Evolutionary conservation across 2,329 filamentous ascomycete species (phyloP), one percentile per base, ranked within the genome.

Genomic region (Venturia pyrina): DNA sequence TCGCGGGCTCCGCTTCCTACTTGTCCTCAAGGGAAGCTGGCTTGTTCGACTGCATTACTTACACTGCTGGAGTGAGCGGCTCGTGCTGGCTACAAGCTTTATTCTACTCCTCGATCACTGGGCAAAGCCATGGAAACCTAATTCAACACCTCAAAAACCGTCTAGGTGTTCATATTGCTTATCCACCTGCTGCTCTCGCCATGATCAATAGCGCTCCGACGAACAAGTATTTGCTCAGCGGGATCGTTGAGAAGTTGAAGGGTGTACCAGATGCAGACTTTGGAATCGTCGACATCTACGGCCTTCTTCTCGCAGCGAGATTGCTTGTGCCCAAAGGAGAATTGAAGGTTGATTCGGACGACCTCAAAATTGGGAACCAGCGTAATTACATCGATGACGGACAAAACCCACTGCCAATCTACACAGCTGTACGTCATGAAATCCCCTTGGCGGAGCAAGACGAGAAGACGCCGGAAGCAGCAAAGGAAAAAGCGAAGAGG

Each of bases 1-100:
- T 98, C 21, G 93, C 95, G 1, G 93, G 93, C 3, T 88, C 92
- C 0, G 93, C 93, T 0, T 97, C 93, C 0, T 88, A 96, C 68
- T 81, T 95, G 11, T 93, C 92, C 3, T 84, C 91, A 0, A 86
- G 91, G 67, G 89, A 97, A 74, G 89, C 90, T 66, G 95, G 95
- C 0, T 80, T 99, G 0, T 96, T 96, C 74, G 93, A 97, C 76
- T 98, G 95, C 74, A 84, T 91, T 13, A 98, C 93, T 1, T 99
- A 99, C 73, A 96, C 92, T 0, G 91, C 93, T 5, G 95, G 95
- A 0, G 95, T 99, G 62, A 97, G 92, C 73, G 95, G 95, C 0
- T 96, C 90, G 69, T 98, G 95, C 75, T 99, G 95, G 95, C 82
- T 98, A 6, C 93, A 98, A 75, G 83, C 90, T 0, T 81, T 99